Conservation (phyloP, 2,329 filamentous ascomycete genomes). For the Fonsecaea multimorphosa region DNA sequence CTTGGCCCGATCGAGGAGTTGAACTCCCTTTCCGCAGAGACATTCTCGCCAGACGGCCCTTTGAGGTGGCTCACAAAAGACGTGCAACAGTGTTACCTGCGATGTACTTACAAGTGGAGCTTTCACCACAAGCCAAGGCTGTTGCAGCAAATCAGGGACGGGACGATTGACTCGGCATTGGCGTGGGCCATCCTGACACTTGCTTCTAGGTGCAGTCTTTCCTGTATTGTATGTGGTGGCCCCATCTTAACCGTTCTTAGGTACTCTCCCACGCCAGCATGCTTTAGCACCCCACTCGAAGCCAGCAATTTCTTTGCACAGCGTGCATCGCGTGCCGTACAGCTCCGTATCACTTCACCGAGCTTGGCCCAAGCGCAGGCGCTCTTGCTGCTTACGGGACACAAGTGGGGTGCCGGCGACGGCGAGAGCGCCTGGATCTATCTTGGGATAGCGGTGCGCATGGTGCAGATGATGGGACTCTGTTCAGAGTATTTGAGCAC, state of each 20-base stretch:
- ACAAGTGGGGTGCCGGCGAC: constrained; percentile 1
- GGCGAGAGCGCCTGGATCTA: constrained; percentile 1
- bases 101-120: constrained; percentile 4
- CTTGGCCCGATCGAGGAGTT: background rate
- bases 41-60: background rate
- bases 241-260: background rate
- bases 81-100: background rate
- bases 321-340: background rate
- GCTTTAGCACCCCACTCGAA: background rate
- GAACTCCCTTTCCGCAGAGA: background rate
- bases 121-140: constrained; percentile 2
- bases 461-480: constrained; percentile 2
- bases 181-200: constrained; percentile 1
- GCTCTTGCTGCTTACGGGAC: background rate
- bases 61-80: background rate
- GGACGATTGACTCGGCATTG: background rate
- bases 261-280: background rate
- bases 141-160: background rate
- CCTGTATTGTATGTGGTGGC: background rate
- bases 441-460: background rate
- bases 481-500: background rate
- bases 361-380: background rate
- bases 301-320: constrained; percentile 1
- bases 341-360: background rate
- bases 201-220: background rate